Base-by-base conservation (phyloP, 805 yeast species). In the Kodamaea neixiangensis region DNA sequence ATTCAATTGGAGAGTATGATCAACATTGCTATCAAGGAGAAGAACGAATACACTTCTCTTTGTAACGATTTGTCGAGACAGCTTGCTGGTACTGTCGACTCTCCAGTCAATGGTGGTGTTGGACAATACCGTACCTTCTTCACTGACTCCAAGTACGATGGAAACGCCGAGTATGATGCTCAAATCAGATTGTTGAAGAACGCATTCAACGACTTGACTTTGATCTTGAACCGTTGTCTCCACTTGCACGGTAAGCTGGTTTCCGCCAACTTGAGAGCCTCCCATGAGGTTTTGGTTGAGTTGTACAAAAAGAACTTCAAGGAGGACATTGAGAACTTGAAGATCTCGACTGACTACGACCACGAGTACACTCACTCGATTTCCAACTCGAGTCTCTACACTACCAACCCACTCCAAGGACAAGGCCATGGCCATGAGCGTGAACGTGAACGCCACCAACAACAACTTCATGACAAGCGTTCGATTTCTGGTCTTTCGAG, bases 81-180 rank as follows among this genome's bases (percentile, higher is more conserved):
- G 60, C 71, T 86, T 49, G 80, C 89, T 2, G 97, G 97, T 40
- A 88, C 97, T 0, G 92, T 91, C 49, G 96, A 89, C 64, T 83
- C 97, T 0, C 97, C 97, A 2, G 93, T 90, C 5, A 90, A 90
- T 64, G 97, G 97, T 33, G 97, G 97, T 51, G 88, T 90, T 55
- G 88, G 89, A 2, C 90, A 87, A 63, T 90, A 87, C 68, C 77
- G 92, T 49, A 79, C 79, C 1, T 89, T 90, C 63, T 81, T 87
- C 62, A 67, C 65, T 34, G 77, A 75, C 45, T 57, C 67, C 1
- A 65, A 65, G 46, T 68, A 68, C 48, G 66, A 61, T 25, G 72
- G 66, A 5, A 67, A 65, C 51, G 67, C 65, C 6, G 69, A 65
- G 20, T 64, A 69, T 47, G 61, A 60, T 3, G 59, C 63, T 20